Conservation (phyloP, 1,284 basidiomycete genomes). For the Apiotrichum domesticum region DNA sequence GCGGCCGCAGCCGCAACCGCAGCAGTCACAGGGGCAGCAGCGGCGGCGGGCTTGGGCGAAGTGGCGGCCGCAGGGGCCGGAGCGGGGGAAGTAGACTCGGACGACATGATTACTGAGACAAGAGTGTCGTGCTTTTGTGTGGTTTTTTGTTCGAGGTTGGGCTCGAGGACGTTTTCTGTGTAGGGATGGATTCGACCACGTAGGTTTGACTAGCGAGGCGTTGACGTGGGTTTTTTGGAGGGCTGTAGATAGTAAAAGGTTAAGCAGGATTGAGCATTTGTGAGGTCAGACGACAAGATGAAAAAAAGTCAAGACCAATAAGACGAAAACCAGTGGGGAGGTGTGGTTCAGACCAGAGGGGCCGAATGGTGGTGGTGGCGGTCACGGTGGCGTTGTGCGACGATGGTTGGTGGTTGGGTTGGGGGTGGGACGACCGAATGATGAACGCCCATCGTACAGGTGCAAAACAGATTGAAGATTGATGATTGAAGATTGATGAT, state of each 20-base stretch:
- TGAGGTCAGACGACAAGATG: neutral
- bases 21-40: conserved; percentile 19
- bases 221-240: conserved; percentile 25
- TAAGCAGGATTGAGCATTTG: neutral
- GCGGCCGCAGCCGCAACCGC: conserved; percentile 24
- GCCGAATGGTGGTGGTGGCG: too few species aligned
- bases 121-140: neutral
- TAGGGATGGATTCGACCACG: conserved; percentile 19
- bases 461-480: too few species aligned
- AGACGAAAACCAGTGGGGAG: neutral
- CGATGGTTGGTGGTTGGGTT: too few species aligned
- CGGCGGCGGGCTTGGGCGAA: conserved; percentile 20
- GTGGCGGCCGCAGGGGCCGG: conserved; percentile 20
- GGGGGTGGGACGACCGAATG: too few species aligned
- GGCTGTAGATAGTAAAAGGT: neutral
- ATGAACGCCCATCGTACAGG: too few species aligned
- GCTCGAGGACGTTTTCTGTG: conserved; percentile 17
- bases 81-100: conserved; percentile 26
- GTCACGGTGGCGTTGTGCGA: too few species aligned
- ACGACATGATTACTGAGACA: conserved; percentile 21
- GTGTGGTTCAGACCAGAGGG: neutral
- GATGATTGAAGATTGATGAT: too few species aligned
- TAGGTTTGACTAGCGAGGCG: conserved; percentile 16
- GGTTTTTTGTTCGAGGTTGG: conserved; percentile 10
- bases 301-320: neutral